Percentiles rank a stretch among this genome's conserved stretches.
These are phyloP conservation scores for Mycena polygramma DNA, from an alignment of 768 basidiomycete species.

Conservation along the genomic window DNA sequence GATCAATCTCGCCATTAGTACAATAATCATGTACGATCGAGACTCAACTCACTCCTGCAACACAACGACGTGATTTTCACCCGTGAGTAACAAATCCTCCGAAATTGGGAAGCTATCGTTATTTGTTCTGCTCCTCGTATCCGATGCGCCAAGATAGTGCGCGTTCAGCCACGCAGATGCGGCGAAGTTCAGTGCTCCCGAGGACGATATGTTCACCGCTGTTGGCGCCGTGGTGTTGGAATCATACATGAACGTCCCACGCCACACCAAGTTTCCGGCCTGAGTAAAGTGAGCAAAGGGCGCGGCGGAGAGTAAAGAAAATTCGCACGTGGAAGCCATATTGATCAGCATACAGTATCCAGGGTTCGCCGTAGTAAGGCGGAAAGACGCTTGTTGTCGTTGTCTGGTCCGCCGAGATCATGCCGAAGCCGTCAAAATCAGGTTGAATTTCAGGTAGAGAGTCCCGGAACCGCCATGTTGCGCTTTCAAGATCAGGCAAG, in stretches of 20 bases:
- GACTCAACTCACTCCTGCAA: conserved; percentile 30
- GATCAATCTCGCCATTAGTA: neutral
- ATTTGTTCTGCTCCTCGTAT: conserved; percentile 31
- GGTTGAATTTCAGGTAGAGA: conserved; percentile 67
- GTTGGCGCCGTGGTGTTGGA: conserved; percentile 24
- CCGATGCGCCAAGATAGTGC: conserved; percentile 58
- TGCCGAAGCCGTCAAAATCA: conserved; percentile 63
- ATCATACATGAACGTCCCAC: conserved; percentile 30
- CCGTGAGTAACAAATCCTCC: conserved; percentile 21
- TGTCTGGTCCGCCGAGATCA: conserved; percentile 66
- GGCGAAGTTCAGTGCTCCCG: conserved; percentile 47
- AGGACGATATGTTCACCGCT: conserved; percentile 33
- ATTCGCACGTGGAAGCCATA: conserved; percentile 62
- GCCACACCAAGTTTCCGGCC: conserved; percentile 35
- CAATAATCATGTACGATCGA: neutral
- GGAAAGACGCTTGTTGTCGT: conserved; percentile 64
- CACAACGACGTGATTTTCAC: conserved; percentile 33
- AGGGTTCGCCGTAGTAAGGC: conserved; percentile 65
- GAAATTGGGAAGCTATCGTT: conserved; percentile 31
- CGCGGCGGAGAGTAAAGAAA: too few species aligned
- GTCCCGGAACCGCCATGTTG: conserved; percentile 65
- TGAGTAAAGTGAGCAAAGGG: neutral
- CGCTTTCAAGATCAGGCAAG: conserved; percentile 43
- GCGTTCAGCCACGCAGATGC: conserved; percentile 72
- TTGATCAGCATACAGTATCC: conserved; percentile 70